These are phyloP conservation scores for Hawksworthiomyces lignivorus DNA, from an alignment of 2,329 filamentous ascomycete genomes.

Conservation along the genomic window DNA sequence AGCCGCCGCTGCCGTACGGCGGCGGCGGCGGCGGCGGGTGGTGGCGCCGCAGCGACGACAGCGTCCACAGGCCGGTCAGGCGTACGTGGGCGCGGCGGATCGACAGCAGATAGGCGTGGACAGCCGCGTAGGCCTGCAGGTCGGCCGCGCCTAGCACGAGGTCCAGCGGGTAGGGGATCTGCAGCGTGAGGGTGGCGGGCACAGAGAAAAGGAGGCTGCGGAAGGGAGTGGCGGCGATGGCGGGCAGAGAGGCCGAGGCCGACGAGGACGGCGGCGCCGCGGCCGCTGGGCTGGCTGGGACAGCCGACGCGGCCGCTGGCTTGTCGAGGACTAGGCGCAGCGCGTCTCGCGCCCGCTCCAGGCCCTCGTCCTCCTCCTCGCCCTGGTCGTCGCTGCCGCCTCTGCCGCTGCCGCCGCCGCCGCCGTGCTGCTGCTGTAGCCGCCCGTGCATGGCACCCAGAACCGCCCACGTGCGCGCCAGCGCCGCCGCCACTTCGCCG, in stretches of 20 bases:
- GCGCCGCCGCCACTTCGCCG: constrained; percentile 70
- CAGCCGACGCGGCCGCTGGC: constrained; percentile 28
- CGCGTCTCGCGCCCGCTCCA: constrained; percentile 75
- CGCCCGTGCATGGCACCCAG: constrained; percentile 66
- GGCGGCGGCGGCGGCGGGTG: constrained; percentile 65
- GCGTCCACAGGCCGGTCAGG: constrained; percentile 80
- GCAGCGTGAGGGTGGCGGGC: constrained; percentile 61
- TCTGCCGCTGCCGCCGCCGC: no score
- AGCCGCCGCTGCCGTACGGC: constrained; percentile 49
- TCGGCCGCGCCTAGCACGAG: constrained; percentile 76
- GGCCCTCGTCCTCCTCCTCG: constrained; percentile 70
- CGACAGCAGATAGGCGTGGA: constrained; percentile 80
- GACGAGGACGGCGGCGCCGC: constrained; percentile 24
- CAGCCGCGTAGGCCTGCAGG: constrained; percentile 69
- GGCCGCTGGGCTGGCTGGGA: constrained; percentile 9
- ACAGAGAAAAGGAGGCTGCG: constrained; percentile 75
- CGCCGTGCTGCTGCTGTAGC: no score
- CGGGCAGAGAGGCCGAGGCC: background rate
- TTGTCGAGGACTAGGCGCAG: constrained; percentile 60
- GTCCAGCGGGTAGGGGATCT: constrained; percentile 72
- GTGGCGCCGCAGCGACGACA: constrained; percentile 67
- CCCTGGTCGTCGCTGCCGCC: constrained; percentile 58
- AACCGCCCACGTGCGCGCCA: constrained; percentile 71
- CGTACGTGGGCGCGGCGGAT: constrained; percentile 80
- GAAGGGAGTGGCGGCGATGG: constrained; percentile 53